Evolutionary conservation across 108 stramenopile species (phyloP), one percentile per base, ranked within the genome.

Genomic region (Seminavis robusta): DNA sequence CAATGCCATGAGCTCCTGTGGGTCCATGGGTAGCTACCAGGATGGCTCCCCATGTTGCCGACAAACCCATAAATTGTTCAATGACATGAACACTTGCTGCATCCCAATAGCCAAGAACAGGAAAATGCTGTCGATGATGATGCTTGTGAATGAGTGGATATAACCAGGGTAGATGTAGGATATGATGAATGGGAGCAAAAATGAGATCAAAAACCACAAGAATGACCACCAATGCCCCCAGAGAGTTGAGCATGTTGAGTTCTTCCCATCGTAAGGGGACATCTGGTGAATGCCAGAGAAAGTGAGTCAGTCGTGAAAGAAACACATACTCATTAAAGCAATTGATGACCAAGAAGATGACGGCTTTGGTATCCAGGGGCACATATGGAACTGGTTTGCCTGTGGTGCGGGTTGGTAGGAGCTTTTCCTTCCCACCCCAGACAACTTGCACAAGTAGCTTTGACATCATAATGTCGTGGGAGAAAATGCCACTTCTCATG

Each of bases 41-140:
- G 6, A 80, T 56, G 1, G 81, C 63, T 47, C 56, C 64, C 77
- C 79, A 80, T 16, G 69, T 76, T 44, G 74, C 68, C 4, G 65
- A 19, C 24, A 83, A 65, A 0, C 88, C 88, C 27, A 94, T 52
- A 56, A 92, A 72, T 42, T 89, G 88, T 67, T 96, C 95, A 37
- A 96, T 74, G 9, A 94, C 94, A 68, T 96, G 93, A 50, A 94
- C 95, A 72, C 94, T 96, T 21, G 90, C 92, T 6, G 92, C 95
- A 65, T 96, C 95, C 44, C 83, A 58, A 63, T 96, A 94, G 31
- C 95, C 95, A 8, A 93, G 75, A 1, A 71, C 60, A 3, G 95
- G 95, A 49, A 73, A 91, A 59, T 94, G 86, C 56, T 96, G 95
- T 34, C 93, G 72, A 58, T 96, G 95, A 77, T 96, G n/a, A n/a